These are phyloP conservation scores for Chlamydomonas sphaeroides DNA, from an alignment of 139 green algal species.

Conservation along the genomic window DNA sequence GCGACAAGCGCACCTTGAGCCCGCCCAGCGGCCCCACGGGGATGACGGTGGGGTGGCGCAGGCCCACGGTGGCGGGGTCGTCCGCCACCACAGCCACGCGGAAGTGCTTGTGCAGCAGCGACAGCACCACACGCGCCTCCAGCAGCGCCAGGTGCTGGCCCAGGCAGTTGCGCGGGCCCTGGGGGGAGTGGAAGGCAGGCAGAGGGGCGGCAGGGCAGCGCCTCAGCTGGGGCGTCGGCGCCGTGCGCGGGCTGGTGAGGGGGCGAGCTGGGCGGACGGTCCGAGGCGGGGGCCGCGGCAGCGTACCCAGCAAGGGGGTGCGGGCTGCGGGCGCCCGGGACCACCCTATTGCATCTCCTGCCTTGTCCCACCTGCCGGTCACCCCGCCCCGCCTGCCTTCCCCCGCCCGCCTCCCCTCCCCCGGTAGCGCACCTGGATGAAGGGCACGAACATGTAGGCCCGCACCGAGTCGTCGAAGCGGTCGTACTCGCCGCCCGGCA, in stretches of 20 bases:
- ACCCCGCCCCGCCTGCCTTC: too few species aligned
- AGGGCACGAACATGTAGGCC: slow-evolving; percentile 94
- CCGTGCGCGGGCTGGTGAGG: too few species aligned
- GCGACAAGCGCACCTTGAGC: slow-evolving; percentile 72
- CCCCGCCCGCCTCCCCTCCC: too few species aligned
- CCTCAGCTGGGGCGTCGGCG: too few species aligned
- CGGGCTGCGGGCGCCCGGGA: too few species aligned
- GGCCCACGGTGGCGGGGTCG: background rate
- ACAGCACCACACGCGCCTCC: slow-evolving; percentile 90
- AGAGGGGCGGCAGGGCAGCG: too few species aligned
- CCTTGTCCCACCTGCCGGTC: too few species aligned
- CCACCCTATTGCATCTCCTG: too few species aligned
- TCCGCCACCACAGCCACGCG: slow-evolving; percentile 54
- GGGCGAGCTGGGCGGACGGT: too few species aligned
- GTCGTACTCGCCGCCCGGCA: slow-evolving; percentile 89
- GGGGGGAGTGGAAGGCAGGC: background rate
- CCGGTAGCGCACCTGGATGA: slow-evolving; percentile 90
- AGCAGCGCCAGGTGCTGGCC: slow-evolving; percentile 90
- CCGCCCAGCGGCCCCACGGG: slow-evolving; percentile 77
- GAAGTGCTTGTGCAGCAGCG: slow-evolving; percentile 80
- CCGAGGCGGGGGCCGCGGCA: too few species aligned
- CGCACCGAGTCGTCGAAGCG: slow-evolving; percentile 79
- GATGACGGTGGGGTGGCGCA: slow-evolving; percentile 76
- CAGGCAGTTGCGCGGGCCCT: slow-evolving; percentile 91
- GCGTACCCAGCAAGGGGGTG: too few species aligned